Percentiles rank a stretch among this genome's conserved stretches.
Evolutionary conservation across 441 rosid genomes (phyloP).

Genomic region (Aquilaria agallochum): DNA sequence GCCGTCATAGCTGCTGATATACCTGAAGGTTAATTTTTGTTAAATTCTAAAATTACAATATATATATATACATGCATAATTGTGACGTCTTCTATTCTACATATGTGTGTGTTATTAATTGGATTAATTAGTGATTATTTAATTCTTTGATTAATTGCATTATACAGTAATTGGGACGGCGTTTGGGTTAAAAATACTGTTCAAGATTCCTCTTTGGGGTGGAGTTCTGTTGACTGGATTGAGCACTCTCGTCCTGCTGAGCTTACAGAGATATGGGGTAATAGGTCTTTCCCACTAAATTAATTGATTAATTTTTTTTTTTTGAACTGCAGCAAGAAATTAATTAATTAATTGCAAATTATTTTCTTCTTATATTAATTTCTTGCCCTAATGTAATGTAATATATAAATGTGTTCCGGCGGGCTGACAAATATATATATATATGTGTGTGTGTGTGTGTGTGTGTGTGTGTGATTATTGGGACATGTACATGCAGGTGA

Average conservation of each 20-base stretch:
- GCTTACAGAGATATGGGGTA: conserved; percentile 78
- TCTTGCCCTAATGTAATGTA: neutral
- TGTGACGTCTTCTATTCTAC: neutral
- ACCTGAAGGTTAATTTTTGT: conserved; percentile 40
- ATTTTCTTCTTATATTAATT: neutral
- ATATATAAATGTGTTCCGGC: neutral
- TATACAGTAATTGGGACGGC: conserved; percentile 64
- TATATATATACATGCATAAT: neutral
- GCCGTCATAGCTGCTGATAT: conserved; percentile 73
- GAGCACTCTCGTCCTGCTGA: conserved; percentile 62
- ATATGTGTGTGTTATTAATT: neutral
- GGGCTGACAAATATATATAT: no score
- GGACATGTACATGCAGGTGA: conserved; percentile 26
- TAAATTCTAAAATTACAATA: neutral
- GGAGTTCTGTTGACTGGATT: conserved; percentile 61
- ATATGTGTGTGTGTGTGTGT: no score
- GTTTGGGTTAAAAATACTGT: conserved; percentile 53
- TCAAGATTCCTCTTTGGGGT: conserved; percentile 47
- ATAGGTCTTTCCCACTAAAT: neutral
- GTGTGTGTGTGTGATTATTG: neutral
- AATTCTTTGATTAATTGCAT: neutral
- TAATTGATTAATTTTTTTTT: neutral
- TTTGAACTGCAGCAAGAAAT: no score
- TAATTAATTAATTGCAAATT: neutral
- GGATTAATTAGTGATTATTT: neutral